A percentile compares a stretch with the other conserved stretches of the same genome.
Evolutionary conservation across 768 basidiomycete genomes (phyloP).

Genomic region (Mrakia blollopis): DNA sequence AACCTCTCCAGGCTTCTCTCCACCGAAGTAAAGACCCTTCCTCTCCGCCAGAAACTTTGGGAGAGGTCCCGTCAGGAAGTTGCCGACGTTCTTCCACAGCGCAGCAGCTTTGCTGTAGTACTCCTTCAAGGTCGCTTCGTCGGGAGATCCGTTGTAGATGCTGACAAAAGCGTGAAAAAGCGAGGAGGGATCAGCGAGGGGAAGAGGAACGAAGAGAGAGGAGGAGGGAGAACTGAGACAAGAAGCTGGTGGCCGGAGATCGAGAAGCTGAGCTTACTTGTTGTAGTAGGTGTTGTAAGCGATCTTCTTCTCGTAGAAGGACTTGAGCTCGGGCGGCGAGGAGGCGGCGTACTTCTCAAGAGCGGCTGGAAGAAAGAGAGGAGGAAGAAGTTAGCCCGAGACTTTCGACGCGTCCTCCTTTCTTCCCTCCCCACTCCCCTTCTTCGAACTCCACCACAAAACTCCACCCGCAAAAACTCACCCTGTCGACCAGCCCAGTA

Average conservation of each 20-base stretch:
- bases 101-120: slow-evolving; percentile 17
- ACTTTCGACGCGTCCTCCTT: neutral
- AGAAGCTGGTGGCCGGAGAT: too few relatives aligned
- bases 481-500: slow-evolving; percentile 24
- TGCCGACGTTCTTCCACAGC: slow-evolving; percentile 15
- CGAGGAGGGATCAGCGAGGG: neutral
- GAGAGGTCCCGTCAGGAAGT: slow-evolving; percentile 51
- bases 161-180: neutral
- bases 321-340: slow-evolving; percentile 19
- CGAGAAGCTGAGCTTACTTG: neutral
- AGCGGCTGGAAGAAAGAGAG: neutral
- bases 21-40: slow-evolving; percentile 31
- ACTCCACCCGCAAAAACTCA: neutral
- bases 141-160: slow-evolving; percentile 19
- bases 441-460: too few relatives aligned
- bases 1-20: slow-evolving; percentile 22
- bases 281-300: slow-evolving; percentile 4
- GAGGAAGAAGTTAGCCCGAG: neutral
- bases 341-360: slow-evolving; percentile 22
- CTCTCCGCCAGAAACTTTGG: slow-evolving; percentile 51
- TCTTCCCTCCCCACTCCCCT: too few relatives aligned
- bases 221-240: neutral
- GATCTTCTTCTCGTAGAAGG: slow-evolving; percentile 28
- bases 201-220: neutral
- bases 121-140: neutral